Conservation (phyloP, 2,329 filamentous ascomycete species). For the Claviceps arundinis region DNA sequence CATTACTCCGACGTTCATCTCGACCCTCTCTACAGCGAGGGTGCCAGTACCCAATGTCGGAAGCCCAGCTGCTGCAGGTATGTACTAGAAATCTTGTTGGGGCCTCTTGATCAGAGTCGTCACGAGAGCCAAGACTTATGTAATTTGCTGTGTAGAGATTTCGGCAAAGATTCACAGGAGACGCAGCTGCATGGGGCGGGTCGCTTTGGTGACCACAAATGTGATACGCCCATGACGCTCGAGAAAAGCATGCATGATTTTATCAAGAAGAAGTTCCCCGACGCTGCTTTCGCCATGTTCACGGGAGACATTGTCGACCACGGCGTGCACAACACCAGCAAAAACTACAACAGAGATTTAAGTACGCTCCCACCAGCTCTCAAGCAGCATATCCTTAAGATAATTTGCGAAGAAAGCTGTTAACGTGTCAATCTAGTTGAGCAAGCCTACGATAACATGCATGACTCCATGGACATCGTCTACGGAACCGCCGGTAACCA, state of each 20-base stretch:
- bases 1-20: constrained; percentile 48
- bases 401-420: too few species aligned
- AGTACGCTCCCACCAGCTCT: constrained; percentile 10
- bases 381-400: too few species aligned
- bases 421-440: constrained; percentile 19
- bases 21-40: constrained; percentile 38
- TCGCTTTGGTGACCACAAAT: constrained; percentile 35
- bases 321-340: constrained; percentile 30
- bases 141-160: constrained; percentile 29
- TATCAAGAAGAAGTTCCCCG: constrained; percentile 30
- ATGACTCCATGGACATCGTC: constrained; percentile 26
- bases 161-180: constrained; percentile 28
- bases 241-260: constrained; percentile 40
- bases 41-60: constrained; percentile 38
- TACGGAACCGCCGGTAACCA: constrained; percentile 45
- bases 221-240: constrained; percentile 35
- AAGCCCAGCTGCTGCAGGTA: constrained; percentile 45
- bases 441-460: constrained; percentile 34
- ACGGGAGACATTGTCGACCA: constrained; percentile 45
- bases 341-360: constrained; percentile 16
- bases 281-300: constrained; percentile 39
- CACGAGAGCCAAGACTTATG: neutral
- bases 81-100: too few species aligned
- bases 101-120: neutral
- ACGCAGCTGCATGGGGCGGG: constrained; percentile 33